Conservation (phyloP, 495 filamentous ascomycete species). For the Hamigera avellanea region DNA sequence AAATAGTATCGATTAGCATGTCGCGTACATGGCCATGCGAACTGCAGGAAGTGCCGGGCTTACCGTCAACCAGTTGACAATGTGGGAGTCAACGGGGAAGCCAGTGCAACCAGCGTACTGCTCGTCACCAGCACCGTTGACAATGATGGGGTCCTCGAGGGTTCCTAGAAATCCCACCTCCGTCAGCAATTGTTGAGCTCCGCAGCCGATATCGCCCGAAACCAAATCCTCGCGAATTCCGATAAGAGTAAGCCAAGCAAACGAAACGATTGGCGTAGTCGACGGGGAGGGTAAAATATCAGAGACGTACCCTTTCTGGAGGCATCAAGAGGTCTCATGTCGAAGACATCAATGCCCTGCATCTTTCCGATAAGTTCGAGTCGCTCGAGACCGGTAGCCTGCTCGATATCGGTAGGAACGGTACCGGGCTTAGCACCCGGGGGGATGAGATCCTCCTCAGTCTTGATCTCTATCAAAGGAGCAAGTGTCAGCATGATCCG, state of each 20-base stretch:
- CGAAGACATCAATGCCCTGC: conserved; percentile 95
- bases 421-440: conserved; percentile 74
- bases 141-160: conserved; percentile 75
- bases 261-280: not conserved
- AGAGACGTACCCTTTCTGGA: conserved; percentile 63
- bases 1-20: conserved; percentile 2
- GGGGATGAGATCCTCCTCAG: conserved; percentile 65
- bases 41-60: conserved; percentile 13
- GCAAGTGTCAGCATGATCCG: conserved; percentile 4
- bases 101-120: conserved; percentile 96
- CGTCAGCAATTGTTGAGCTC: not conserved
- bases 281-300: not conserved
- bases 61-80: conserved; percentile 82
- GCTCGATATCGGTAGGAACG: conserved; percentile 85
- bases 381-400: conserved; percentile 94
- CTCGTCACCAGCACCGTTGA: conserved; percentile 86
- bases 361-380: conserved; percentile 98
- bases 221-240: not conserved
- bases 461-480: conserved; percentile 62
- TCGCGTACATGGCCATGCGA: not conserved
- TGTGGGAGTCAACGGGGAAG: conserved; percentile 81
- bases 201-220: no score
- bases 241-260: no score
- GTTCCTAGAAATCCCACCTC: conserved; percentile 48
- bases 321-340: conserved; percentile 92